Percentiles rank a stretch among this genome's conserved stretches.
These are phyloP conservation scores for Fusarium sp. DNA, from an alignment of 2,329 filamentous ascomycete species.

Conservation along the genomic window DNA sequence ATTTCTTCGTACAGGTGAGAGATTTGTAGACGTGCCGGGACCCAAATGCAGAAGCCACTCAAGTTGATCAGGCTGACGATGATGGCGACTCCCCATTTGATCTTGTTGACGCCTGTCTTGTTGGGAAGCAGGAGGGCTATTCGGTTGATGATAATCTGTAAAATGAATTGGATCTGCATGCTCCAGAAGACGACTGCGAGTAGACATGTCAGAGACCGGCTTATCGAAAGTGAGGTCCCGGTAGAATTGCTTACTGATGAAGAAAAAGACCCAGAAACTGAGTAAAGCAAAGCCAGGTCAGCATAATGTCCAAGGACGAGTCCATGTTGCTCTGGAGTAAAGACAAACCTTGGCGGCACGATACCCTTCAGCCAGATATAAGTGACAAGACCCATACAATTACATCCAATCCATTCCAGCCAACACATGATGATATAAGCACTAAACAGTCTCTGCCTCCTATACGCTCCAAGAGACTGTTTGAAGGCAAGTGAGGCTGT, in stretches of 20 bases:
- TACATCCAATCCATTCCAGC: constrained; percentile 34
- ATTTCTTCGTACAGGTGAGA: constrained; percentile 25
- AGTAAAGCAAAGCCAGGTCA: not conserved
- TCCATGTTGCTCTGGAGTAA: not conserved
- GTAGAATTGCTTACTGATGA: constrained; percentile 22
- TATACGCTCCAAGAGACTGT: constrained; percentile 16
- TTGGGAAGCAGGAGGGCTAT: constrained; percentile 26
- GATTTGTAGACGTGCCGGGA: constrained; percentile 27
- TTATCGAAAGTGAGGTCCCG: too few species aligned
- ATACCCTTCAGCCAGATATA: constrained; percentile 22
- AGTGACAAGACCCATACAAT: constrained; percentile 27
- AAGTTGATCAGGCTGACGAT: constrained; percentile 28
- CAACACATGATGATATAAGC: constrained; percentile 36
- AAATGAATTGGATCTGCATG: constrained; percentile 34
- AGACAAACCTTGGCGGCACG: constrained; percentile 11
- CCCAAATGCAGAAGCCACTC: constrained; percentile 34
- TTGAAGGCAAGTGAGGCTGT: constrained; percentile 16
- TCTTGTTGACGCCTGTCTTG: constrained; percentile 19
- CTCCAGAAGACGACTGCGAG: constrained; percentile 25
- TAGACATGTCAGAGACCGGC: not conserved
- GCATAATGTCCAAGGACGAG: not conserved
- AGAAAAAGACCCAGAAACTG: constrained; percentile 36
- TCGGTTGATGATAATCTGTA: constrained; percentile 36
- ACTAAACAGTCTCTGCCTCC: constrained; percentile 11
- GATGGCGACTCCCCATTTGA: constrained; percentile 23